Base-by-base conservation (phyloP, 495 filamentous ascomycete species). In the Neurospora discreta region DNA sequence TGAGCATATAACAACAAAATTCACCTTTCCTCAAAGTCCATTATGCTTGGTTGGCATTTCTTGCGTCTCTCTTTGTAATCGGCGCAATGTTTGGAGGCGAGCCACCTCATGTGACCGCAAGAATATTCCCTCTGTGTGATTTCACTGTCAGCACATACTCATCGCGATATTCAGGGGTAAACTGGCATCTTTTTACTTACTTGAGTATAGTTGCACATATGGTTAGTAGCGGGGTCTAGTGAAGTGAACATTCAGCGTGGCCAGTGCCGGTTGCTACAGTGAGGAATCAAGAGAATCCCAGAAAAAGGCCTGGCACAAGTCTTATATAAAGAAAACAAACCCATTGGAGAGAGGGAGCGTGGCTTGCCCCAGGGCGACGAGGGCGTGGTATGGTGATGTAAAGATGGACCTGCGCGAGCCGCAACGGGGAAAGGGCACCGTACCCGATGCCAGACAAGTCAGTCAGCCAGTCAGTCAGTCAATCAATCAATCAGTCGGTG, bases 21-120 rank as follows among this genome's bases (percentile, higher is more conserved):
- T 16, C 68, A 71, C 72, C 74, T 73, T 6, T 75, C 69, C 68
- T 75, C 72, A 43, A 75, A 75, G 1, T 58, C 69, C 18, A 68
- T 71, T 33, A 75, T 58, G 2, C 69, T 70, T 26, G 71, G 71
- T 33, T 41, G 36, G 20, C 74, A 73, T 16, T 15, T 68, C 11
- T 46, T 46, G 30, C 43, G 68, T 8, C 40, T 41, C 7, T 20
- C 70, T 33, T 68, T 69, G 39, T 71, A 75, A 39, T 58, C 41
- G 41, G 41, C 26, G 42, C 74, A 75, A 13, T 75, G 74, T 16
- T 74, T 70, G 0, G 72, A 73, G 5, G 74, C 70, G 20, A 75
- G 44, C 74, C 74, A 75, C 18, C 18, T 41, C 16, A 71, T 68
- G 40, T 73, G 74, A 36, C 72, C 74, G 68, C 74, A 75, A 3